Base-by-base conservation (phyloP, 2,329 filamentous ascomycete genomes). In the Stachybotrys elegans region DNA sequence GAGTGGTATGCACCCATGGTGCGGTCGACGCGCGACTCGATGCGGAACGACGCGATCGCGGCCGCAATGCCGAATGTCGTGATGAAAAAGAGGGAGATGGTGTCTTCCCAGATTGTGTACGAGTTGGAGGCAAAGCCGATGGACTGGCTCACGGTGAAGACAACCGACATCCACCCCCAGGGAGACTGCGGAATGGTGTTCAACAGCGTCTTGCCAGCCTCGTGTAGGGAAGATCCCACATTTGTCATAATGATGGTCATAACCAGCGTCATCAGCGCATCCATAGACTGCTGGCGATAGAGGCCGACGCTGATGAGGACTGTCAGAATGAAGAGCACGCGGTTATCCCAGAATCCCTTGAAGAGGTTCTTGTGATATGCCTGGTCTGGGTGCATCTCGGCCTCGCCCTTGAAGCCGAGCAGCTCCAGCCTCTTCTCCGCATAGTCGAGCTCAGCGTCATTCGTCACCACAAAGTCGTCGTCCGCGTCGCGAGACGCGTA, bases 91-190 rank as follows among this genome's bases (percentile, higher is more conserved):
- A 95, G 74, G 5, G 95, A 76, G 44, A 96, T 96, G 13, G 89
- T 87, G 58, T 98, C 93, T 68, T 98, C 93, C 91, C 93, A 98
- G 52, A 98, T 95, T 0, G 92, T 97, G 67, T 91, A 98, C 0
- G 93, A 98, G 67, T 98, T 98, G 4, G 93, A 93, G 0, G 92
- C 92, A 62, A 97, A 98, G 7, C 93, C 92, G 42, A 88, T 72
- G n/a, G 90, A 94, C 58, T 95, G 88, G 48, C 86, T 82, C n/a
- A 90, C 63, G 0, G 90, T 90, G 53, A 95, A 89, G 13, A 91
- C 62, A 21, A 88, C 71, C 6, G 88, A 84, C 47, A 95, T 71
- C 83, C 88, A 92, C n/a, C 89, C 86, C 91, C 92, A 98, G 43
- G 91, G 69, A 0, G 80, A 86, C n/a, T 67, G 79, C 0, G 90